Evolutionary conservation across 306 rosid species (phyloP).

Genomic region (Prunus mira): DNA sequence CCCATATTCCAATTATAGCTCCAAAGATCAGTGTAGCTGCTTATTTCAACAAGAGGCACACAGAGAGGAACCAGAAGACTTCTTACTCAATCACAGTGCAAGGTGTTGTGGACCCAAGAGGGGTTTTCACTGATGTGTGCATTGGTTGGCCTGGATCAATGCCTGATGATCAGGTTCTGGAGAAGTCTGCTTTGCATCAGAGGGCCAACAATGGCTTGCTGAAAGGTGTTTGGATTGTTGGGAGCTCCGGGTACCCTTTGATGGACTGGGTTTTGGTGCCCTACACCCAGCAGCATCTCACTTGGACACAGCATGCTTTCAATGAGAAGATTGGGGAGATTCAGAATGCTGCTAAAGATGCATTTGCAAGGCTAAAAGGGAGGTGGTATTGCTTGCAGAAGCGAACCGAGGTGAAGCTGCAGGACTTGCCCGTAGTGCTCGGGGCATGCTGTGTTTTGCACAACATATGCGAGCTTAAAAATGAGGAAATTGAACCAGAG

Average conservation of each 20-base stretch:
- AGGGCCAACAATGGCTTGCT: conserved; percentile 67
- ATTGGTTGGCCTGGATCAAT: conserved; percentile 98
- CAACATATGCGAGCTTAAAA: conserved; percentile 76
- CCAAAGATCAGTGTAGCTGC: conserved; percentile 88
- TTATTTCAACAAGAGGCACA: conserved; percentile 80
- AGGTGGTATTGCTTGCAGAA: conserved; percentile 91
- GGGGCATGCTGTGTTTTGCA: conserved; percentile 98
- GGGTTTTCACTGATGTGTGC: conserved; percentile 78
- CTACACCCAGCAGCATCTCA: conserved; percentile 65
- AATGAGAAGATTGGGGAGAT: conserved; percentile 87
- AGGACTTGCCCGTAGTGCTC: conserved; percentile 80
- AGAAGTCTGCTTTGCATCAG: conserved; percentile 66
- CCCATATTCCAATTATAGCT: conserved; percentile 91
- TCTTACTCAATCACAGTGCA: conserved; percentile 90
- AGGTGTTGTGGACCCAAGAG: conserved; percentile 79
- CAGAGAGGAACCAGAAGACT: conserved; percentile 88
- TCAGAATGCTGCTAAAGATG: conserved; percentile 63
- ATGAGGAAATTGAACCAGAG: conserved; percentile 64
- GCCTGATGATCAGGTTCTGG: conserved; percentile 88
- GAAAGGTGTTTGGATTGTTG: conserved; percentile 80
- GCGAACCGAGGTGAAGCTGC: conserved; percentile 85
- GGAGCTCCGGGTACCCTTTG: conserved; percentile 65
- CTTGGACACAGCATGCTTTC: conserved; percentile 93
- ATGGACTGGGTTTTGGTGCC: conserved; percentile 97
- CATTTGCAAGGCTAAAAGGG: conserved; percentile 76